A percentile compares a stretch with the other conserved stretches of the same genome.
Conservation (phyloP, 495 filamentous ascomycete species). For the Aspergillus sclerotioniger region DNA sequence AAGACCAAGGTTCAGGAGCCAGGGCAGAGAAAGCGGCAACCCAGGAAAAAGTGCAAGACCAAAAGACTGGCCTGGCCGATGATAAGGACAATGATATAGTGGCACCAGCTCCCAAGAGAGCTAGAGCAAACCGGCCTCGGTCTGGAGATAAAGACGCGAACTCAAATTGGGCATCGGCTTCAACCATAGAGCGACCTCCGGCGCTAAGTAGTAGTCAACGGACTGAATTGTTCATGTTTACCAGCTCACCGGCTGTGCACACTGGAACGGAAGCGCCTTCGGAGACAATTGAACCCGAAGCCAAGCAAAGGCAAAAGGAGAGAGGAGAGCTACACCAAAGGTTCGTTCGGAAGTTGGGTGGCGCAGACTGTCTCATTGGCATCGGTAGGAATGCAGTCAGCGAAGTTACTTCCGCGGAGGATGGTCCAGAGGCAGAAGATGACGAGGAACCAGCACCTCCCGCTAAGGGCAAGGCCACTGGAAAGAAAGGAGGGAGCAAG, state of each 20-base stretch:
- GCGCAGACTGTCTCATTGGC: conserved; percentile 72
- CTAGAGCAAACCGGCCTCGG: conserved; percentile 22
- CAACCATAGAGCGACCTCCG: conserved; percentile 11
- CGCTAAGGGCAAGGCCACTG: conserved; percentile 53
- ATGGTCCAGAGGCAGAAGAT: conserved; percentile 50
- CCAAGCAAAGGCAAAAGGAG: conserved; percentile 40
- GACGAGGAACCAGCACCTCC: conserved; percentile 53
- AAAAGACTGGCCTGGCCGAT: conserved; percentile 21
- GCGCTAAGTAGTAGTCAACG: conserved; percentile 31
- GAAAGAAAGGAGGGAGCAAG: conserved; percentile 68
- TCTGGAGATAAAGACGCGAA: conserved; percentile 16
- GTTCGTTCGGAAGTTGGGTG: conserved; percentile 87
- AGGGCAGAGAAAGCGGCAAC: conserved; percentile 8
- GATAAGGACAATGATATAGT: conserved; percentile 45
- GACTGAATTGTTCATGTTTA: conserved; percentile 42
- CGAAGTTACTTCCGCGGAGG: conserved; percentile 55
- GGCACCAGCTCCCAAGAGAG: conserved; percentile 40
- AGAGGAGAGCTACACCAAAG: conserved; percentile 76
- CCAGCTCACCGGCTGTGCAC: conserved; percentile 33
- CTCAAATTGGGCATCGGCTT: conserved; percentile 6
- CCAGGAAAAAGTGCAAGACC: conserved; percentile 20
- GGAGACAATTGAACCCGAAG: conserved; percentile 45
- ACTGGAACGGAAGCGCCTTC: neutral
- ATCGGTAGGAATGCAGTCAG: conserved; percentile 57
- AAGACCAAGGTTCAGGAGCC: neutral